Evolutionary conservation across 2,329 filamentous ascomycete species (phyloP).

Genomic region (Fusarium sp.): DNA sequence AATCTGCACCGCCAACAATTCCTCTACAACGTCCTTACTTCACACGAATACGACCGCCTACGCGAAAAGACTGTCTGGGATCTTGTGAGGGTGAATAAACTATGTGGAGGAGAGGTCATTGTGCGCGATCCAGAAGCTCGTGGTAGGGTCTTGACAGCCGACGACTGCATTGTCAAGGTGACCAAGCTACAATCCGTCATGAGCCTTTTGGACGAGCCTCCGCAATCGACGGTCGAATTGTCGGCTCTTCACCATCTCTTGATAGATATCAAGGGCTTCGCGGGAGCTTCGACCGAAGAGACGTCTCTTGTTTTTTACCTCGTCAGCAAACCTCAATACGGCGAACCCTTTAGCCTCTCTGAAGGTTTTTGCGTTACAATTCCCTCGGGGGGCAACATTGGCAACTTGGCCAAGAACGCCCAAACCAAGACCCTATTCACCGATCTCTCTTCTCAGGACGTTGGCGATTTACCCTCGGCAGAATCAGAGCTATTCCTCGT

Average conservation of each 20-base stretch:
- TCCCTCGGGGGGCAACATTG: conserved; percentile 78
- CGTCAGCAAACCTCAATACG: conserved; percentile 76
- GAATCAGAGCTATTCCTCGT: conserved; percentile 85
- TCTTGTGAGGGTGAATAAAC: conserved; percentile 91
- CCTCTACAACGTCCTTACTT: conserved; percentile 92
- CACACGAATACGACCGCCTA: conserved; percentile 82
- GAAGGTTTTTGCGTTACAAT: conserved; percentile 87
- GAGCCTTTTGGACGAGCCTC: conserved; percentile 90
- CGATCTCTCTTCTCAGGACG: conserved; percentile 83
- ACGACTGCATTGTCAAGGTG: conserved; percentile 93
- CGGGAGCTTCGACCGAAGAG: conserved; percentile 79
- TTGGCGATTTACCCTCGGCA: conserved; percentile 70
- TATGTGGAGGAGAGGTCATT: conserved; percentile 93
- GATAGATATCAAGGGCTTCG: conserved; percentile 85
- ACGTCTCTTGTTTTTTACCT: conserved; percentile 83
- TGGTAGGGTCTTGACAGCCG: conserved; percentile 87
- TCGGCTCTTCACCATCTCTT: conserved; percentile 83
- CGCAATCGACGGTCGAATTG: conserved; percentile 74
- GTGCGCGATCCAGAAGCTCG: conserved; percentile 88
- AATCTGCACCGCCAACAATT: conserved; percentile 90
- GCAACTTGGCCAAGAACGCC: conserved; percentile 71
- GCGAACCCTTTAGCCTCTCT: conserved; percentile 75
- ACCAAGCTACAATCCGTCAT: conserved; percentile 94
- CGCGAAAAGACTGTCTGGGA: conserved; percentile 97
- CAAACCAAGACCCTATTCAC: conserved; percentile 89